Percentiles rank a stretch among this genome's conserved stretches.
These are phyloP conservation scores for Xylariaceae sp. DNA, from an alignment of 2,329 filamentous ascomycete genomes.

Conservation along the genomic window DNA sequence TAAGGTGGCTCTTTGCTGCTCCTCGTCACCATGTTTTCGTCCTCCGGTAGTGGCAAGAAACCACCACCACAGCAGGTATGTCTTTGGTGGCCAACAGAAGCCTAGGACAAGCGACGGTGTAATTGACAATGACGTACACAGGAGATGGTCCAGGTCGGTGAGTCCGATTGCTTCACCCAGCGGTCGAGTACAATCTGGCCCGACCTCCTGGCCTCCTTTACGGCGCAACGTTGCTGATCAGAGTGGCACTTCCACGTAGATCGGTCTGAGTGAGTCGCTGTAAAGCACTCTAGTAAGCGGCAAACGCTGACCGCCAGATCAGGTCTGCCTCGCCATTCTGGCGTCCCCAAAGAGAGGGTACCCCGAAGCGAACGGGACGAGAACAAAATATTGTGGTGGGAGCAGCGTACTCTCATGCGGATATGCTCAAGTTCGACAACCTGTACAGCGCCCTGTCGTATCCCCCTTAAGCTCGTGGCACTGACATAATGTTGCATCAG, in stretches of 20 bases:
- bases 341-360: slow-evolving; percentile 51
- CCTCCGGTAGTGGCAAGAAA: slow-evolving; percentile 61
- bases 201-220: too few species aligned
- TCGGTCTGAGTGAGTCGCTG: slow-evolving; percentile 55
- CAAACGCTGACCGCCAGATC: too few species aligned
- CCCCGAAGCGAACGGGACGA: slow-evolving; percentile 46
- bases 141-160: slow-evolving; percentile 99
- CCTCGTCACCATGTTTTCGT: slow-evolving; percentile 53
- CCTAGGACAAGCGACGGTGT: too few species aligned
- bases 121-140: slow-evolving; percentile 40
- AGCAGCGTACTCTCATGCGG: slow-evolving; percentile 91
- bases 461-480: neutral
- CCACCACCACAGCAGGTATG: slow-evolving; percentile 62
- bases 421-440: slow-evolving; percentile 81
- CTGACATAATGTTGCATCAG: slow-evolving; percentile 32
- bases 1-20: too few species aligned
- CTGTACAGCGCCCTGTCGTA: slow-evolving; percentile 47
- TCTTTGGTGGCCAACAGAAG: too few species aligned
- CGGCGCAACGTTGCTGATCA: slow-evolving; percentile 11
- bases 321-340: slow-evolving; percentile 89
- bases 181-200: slow-evolving; percentile 6
- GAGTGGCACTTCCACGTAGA: slow-evolving; percentile 32
- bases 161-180: slow-evolving; percentile 22
- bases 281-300: too few species aligned
- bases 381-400: slow-evolving; percentile 75